Base-by-base conservation (phyloP, 805 yeast genomes). In the Candida germanica region DNA sequence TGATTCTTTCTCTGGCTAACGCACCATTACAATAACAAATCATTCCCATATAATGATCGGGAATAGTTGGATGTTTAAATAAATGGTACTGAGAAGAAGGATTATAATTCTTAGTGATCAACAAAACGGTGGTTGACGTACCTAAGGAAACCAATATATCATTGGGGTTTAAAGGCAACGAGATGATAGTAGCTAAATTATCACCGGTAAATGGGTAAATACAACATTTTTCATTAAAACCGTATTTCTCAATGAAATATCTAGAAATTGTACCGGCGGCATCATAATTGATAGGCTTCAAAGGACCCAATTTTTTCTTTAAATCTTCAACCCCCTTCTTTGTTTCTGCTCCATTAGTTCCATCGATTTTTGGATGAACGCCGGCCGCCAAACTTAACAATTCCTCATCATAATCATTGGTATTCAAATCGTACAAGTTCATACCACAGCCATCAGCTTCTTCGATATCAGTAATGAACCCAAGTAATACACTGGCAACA, bases 11-110 rank as follows among this genome's bases (percentile, higher is more conserved):
- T 45, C 97, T 69, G 0, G 96, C 95, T 32, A 88, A 63, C 0
- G 96, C 75, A 0, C 97, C 96, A 56, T 88, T 88, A 53, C 94
- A 84, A 58, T 88, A 88, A 56, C 97, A 88, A 36, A 89, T 77
- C 97, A 88, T 88, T 15, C 94, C 95, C 96, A 88, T 89, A 56
- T 79, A 88, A 24, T 82, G 79, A 24, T 70, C 71, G 0, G 76
- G 74, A 43, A 84, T 74, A 0, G 94, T 83, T 6, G 97, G 96
- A 54, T 89, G 96, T 44, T 77, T 77, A 64, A 88, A 88, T 46
- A 87, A 59, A 53, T 88, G 96, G 55, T 87, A 88, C 48, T 81
- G 83, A 5, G 87, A 77, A 1, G 89, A 82, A 2, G 96, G 88
- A 13, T 69, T 70, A 54, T 80, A 88, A 38, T 77, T 72, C 40